Conservation (phyloP, 148 eudicot species). For the Nyssa sinensis region DNA sequence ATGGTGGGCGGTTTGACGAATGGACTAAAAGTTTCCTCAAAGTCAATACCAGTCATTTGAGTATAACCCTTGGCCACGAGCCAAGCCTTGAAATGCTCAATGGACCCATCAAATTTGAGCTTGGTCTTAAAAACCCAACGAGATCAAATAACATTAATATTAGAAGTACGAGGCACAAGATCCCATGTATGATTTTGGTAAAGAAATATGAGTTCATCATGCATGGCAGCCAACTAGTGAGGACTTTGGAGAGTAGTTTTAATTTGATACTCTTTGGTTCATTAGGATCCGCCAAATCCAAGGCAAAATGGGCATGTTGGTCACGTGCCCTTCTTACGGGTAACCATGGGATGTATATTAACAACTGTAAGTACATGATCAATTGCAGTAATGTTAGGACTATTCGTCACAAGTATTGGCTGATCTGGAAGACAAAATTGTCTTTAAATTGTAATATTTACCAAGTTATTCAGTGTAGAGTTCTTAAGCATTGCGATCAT, state of each 20-base stretch:
- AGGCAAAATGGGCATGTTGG: neutral
- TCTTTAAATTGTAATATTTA: too few relatives aligned
- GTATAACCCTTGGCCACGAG: too few relatives aligned
- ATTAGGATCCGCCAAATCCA: too few relatives aligned
- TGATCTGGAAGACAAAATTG: too few relatives aligned
- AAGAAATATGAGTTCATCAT: neutral
- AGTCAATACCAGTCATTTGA: too few relatives aligned
- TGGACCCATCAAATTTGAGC: neutral
- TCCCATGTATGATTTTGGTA: neutral
- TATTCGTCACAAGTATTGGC: too few relatives aligned
- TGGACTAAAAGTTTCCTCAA: neutral
- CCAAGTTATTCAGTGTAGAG: too few relatives aligned
- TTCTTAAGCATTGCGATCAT: too few relatives aligned
- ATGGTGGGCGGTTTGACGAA: neutral
- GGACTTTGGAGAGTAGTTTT: neutral
- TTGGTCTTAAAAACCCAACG: neutral
- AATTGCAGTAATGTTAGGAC: too few relatives aligned
- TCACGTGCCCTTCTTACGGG: neutral
- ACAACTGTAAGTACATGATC: too few relatives aligned
- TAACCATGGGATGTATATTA: neutral
- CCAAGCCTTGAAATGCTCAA: neutral
- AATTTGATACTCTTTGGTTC: too few relatives aligned
- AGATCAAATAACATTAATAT: neutral
- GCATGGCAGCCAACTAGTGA: neutral
- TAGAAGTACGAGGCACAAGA: neutral